Evolutionary conservation across 1,139 yeast genomes (phyloP).

Genomic region (Taphrina betulina): DNA sequence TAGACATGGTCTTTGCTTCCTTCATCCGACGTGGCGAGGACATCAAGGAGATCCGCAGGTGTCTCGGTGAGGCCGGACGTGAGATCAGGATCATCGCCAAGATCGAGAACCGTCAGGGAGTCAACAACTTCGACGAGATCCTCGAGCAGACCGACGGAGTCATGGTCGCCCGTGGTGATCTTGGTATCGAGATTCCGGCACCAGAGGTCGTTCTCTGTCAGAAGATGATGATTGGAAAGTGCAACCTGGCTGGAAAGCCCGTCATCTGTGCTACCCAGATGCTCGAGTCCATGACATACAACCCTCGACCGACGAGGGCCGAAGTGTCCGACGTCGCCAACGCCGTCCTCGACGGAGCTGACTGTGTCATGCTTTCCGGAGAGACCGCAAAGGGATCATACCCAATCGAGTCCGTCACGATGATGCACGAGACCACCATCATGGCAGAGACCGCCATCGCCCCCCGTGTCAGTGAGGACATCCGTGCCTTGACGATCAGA

Average conservation of each 20-base stretch:
- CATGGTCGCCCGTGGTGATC: slow-evolving; percentile 99
- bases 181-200: slow-evolving; percentile 99
- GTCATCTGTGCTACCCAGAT: slow-evolving; percentile 99
- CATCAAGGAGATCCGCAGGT: slow-evolving; percentile 83
- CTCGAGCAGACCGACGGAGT: slow-evolving; percentile 95
- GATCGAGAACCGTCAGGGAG: slow-evolving; percentile 99
- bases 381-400: slow-evolving; percentile 99
- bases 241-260: slow-evolving; percentile 99
- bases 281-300: slow-evolving; percentile 99
- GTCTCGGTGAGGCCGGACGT: slow-evolving; percentile 94
- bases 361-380: slow-evolving; percentile 93
- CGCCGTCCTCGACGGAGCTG: slow-evolving; percentile 99
- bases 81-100: slow-evolving; percentile 93
- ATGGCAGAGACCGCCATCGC: slow-evolving; percentile 95
- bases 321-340: slow-evolving; percentile 99
- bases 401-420: slow-evolving; percentile 94
- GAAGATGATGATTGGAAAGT: slow-evolving; percentile 97
- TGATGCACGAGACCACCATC: slow-evolving; percentile 97
- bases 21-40: slow-evolving; percentile 94
- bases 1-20: slow-evolving; percentile 97
- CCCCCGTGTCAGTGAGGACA: slow-evolving; percentile 74
- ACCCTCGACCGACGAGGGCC: slow-evolving; percentile 99
- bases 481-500: slow-evolving; percentile 77
- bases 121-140: slow-evolving; percentile 96
- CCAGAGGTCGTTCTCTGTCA: slow-evolving; percentile 98